phyloP scores from a whole-genome alignment of 164 flowering plant species.

The Hamamelis virginiana region DNA sequence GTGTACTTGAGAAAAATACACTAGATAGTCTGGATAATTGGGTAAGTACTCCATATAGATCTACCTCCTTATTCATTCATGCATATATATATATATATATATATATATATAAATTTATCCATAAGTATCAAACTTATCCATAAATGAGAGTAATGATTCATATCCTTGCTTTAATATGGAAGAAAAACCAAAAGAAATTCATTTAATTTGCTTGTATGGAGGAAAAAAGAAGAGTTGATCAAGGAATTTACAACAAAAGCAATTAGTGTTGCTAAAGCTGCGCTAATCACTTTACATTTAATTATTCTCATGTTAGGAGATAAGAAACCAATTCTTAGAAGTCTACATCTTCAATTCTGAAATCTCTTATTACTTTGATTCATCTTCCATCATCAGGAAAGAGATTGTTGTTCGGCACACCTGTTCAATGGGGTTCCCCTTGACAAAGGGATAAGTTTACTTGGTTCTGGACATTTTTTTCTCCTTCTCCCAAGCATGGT shows the following conservation, averaged over 20 bases:
- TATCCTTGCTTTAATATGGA: too few relatives aligned
- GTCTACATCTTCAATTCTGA: neutral
- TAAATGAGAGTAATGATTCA: too few relatives aligned
- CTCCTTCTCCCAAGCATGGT: too few relatives aligned
- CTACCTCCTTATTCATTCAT: constrained; percentile 10
- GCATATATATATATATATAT: too few relatives aligned
- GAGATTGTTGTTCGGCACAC: neutral
- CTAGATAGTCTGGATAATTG: constrained; percentile 47
- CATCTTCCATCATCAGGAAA: neutral
- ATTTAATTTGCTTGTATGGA: constrained; percentile 65
- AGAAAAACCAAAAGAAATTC: too few relatives aligned
- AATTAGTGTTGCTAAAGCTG: constrained; percentile 21
- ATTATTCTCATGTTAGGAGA: too few relatives aligned
- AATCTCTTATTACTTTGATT: neutral
- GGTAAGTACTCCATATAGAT: too few relatives aligned
- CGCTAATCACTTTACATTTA: constrained; percentile 25
- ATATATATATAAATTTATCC: neutral
- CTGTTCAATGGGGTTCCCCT: neutral
- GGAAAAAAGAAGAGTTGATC: constrained; percentile 65
- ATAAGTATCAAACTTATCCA: too few relatives aligned
- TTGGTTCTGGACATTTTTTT: too few relatives aligned
- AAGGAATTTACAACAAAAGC: constrained; percentile 34
- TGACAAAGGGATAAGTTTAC: too few relatives aligned
- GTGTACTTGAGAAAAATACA: constrained; percentile 35
- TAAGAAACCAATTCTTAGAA: too few relatives aligned